These are phyloP conservation scores for Misopates orontium DNA, from an alignment of 257 asterid genomes.

Conservation along the genomic window DNA sequence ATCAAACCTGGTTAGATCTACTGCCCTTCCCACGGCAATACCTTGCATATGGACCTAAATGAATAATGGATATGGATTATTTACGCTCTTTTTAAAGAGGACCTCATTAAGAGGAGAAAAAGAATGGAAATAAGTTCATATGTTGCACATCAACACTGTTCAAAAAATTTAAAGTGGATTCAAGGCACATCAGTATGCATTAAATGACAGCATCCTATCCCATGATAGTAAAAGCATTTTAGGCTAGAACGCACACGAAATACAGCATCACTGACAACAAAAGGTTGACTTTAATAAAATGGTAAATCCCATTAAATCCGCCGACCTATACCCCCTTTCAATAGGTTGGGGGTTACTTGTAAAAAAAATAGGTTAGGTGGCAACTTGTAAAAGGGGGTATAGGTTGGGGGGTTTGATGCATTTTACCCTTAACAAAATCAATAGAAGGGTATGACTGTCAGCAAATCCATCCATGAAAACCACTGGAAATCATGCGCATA, in stretches of 20 bases:
- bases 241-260: background rate
- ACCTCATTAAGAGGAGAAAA: slow-evolving; percentile 4
- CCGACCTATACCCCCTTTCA: no score
- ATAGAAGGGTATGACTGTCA: background rate
- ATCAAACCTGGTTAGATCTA: slow-evolving; percentile 73
- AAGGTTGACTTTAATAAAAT: background rate
- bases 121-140: slow-evolving; percentile 8
- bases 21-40: slow-evolving; percentile 94
- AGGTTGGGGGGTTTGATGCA: no score
- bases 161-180: background rate
- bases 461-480: no score
- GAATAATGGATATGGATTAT: background rate
- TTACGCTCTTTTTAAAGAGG: background rate
- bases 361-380: no score
- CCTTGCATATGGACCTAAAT: slow-evolving; percentile 95
- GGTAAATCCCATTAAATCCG: no score
- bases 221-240: slow-evolving; percentile 17
- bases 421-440: background rate
- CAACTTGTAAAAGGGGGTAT: no score
- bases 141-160: background rate
- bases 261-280: slow-evolving; percentile 9
- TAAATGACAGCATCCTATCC: no score
- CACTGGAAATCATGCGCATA: no score
- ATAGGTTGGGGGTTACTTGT: no score
- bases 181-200: background rate